Evolutionary conservation across 2,329 filamentous ascomycete genomes (phyloP).

Genomic region (Lasiodiplodia hormozganensis): DNA sequence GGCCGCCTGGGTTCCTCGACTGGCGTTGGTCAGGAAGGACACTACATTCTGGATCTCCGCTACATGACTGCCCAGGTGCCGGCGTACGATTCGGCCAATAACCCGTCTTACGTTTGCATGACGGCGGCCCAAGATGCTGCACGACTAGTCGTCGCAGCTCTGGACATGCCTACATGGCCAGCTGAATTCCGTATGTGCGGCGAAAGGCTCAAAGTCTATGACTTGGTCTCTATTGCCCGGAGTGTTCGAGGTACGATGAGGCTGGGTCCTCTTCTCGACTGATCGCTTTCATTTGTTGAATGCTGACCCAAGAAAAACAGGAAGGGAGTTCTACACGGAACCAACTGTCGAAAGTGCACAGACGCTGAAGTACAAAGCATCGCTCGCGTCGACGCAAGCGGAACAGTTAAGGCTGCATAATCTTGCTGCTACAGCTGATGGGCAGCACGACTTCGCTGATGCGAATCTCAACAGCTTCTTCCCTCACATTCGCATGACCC

Average conservation of each 20-base stretch:
- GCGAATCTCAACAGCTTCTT: constrained; percentile 60
- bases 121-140: constrained; percentile 75
- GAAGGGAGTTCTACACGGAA: constrained; percentile 36
- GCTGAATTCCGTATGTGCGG: constrained; percentile 72
- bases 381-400: constrained; percentile 44
- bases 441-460: constrained; percentile 69
- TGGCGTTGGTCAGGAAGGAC: constrained; percentile 63
- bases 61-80: constrained; percentile 67
- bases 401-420: constrained; percentile 59
- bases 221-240: constrained; percentile 64
- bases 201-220: constrained; percentile 67
- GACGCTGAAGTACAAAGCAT: constrained; percentile 58
- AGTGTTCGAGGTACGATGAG: constrained; percentile 8
- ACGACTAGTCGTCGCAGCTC: constrained; percentile 72
- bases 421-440: constrained; percentile 71
- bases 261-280: background rate
- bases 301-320: constrained; percentile 33
- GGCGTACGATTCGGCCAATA: constrained; percentile 56
- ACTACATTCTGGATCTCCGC: constrained; percentile 70
- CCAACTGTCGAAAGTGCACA: constrained; percentile 51
- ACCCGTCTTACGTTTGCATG: constrained; percentile 64
- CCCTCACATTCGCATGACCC: constrained; percentile 44
- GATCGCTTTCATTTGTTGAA: background rate
- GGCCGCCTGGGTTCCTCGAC: constrained; percentile 65
- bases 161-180: constrained; percentile 72